Conservation (phyloP, 2,329 filamentous ascomycete species). For the Exophiala viscosa region DNA sequence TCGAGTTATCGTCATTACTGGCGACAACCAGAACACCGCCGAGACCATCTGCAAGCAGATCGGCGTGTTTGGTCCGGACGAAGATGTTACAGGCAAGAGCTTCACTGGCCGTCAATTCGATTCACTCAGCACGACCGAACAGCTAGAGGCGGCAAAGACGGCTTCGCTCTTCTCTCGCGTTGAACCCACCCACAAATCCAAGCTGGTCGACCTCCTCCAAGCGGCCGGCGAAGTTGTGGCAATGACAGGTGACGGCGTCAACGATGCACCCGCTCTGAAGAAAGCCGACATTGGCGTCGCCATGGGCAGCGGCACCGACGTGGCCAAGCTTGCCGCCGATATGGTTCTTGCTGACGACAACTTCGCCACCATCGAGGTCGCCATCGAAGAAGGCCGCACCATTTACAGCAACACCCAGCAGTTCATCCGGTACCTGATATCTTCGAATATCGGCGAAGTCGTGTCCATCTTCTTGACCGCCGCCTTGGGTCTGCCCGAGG, state of each 20-base stretch:
- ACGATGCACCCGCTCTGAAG: constrained; percentile 95
- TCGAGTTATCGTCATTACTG: constrained; percentile 94
- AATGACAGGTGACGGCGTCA: constrained; percentile 99
- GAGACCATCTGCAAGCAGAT: constrained; percentile 98
- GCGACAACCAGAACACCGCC: constrained; percentile 95
- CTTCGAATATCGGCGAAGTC: constrained; percentile 97
- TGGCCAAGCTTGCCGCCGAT: constrained; percentile 91
- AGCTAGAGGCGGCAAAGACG: constrained; percentile 76
- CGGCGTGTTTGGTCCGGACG: constrained; percentile 77
- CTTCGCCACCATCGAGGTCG: constrained; percentile 94
- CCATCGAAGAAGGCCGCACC: constrained; percentile 92
- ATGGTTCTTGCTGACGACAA: constrained; percentile 99
- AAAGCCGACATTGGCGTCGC: constrained; percentile 98
- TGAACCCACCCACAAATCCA: constrained; percentile 95
- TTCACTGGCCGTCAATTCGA: constrained; percentile 96
- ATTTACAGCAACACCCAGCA: constrained; percentile 99
- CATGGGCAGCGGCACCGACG: constrained; percentile 97
- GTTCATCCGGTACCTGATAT: constrained; percentile 98
- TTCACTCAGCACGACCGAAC: constrained; percentile 69
- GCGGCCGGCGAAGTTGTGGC: constrained; percentile 90
- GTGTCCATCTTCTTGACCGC: constrained; percentile 98
- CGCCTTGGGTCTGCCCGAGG: constrained; percentile 94
- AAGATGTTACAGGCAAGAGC: constrained; percentile 86
- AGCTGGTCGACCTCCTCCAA: constrained; percentile 92
- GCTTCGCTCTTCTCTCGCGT: constrained; percentile 94